A percentile compares a stretch with the other conserved stretches of the same genome.
phyloP scores from a whole-genome alignment of 176 grass and related monocot species.

The Oryza australiensis region DNA sequence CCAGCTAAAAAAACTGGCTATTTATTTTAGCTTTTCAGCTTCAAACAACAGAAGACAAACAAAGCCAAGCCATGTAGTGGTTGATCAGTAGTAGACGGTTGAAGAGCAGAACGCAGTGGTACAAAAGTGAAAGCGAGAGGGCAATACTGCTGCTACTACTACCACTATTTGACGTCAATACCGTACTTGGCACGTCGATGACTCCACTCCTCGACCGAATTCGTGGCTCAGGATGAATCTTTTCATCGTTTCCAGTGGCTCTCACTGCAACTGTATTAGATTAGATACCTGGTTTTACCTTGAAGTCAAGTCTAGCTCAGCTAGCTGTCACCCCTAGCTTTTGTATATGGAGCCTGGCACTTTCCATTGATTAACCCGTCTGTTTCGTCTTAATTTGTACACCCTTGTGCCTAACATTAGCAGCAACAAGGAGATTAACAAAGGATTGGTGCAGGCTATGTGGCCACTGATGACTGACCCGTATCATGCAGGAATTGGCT shows the following conservation, averaged over 20 bases:
- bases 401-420: background rate
- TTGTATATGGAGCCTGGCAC: background rate
- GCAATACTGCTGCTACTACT: background rate
- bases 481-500: background rate
- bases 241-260: background rate
- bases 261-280: background rate
- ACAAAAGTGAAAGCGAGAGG: slow-evolving; percentile 12
- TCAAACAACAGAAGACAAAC: too few species aligned
- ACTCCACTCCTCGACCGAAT: background rate
- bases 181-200: slow-evolving; percentile 38
- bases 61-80: too few species aligned
- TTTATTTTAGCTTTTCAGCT: too few species aligned
- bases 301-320: slow-evolving; percentile 24
- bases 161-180: slow-evolving; percentile 4
- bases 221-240: slow-evolving; percentile 3
- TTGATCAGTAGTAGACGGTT: background rate
- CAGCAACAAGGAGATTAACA: background rate
- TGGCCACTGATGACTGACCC: background rate
- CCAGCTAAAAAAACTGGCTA: too few species aligned
- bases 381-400: background rate
- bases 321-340: background rate
- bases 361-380: background rate
- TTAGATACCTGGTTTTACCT: slow-evolving; percentile 21
- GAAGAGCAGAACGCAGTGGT: background rate
- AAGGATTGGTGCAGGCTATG: background rate